Percentiles rank a stretch among this genome's conserved stretches.
phyloP scores from a whole-genome alignment of 352 stramenopile genomes.

The Aphanomyces invadans region DNA sequence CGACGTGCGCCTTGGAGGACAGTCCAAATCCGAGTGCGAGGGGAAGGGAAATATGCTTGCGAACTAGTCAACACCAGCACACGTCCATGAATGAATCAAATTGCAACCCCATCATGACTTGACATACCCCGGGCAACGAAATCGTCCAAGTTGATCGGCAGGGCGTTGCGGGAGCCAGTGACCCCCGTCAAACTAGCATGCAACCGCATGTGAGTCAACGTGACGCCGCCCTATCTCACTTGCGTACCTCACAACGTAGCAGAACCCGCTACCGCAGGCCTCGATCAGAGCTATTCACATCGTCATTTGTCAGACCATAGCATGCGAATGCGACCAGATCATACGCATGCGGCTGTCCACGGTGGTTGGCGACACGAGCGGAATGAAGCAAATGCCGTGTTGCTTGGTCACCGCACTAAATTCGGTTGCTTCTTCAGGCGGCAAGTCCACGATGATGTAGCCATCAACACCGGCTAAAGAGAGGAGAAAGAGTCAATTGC shows the following conservation, averaged over 20 bases:
- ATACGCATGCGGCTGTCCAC: slow-evolving; percentile 90
- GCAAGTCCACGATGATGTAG: slow-evolving; percentile 98
- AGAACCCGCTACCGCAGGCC: slow-evolving; percentile 68
- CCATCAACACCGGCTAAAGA: slow-evolving; percentile 86
- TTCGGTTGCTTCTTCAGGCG: slow-evolving; percentile 89
- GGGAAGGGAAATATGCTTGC: slow-evolving; percentile 76
- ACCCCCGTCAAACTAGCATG: slow-evolving; percentile 75
- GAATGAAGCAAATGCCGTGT: slow-evolving; percentile 92
- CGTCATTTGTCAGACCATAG: too few relatives aligned
- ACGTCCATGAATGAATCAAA: not conserved
- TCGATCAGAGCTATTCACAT: slow-evolving; percentile 35
- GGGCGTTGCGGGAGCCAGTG: slow-evolving; percentile 85
- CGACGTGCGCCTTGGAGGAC: slow-evolving; percentile 87
- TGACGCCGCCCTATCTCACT: not conserved
- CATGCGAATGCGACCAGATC: too few relatives aligned
- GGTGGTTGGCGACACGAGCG: slow-evolving; percentile 95
- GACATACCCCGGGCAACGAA: slow-evolving; percentile 88
- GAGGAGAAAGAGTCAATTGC: not conserved
- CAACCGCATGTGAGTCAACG: not conserved
- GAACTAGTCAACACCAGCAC: slow-evolving; percentile 42
- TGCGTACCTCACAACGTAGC: slow-evolving; percentile 64
- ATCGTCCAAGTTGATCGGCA: slow-evolving; percentile 88
- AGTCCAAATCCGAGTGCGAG: slow-evolving; percentile 97
- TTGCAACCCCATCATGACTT: too few relatives aligned
- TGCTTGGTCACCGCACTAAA: slow-evolving; percentile 88